Base-by-base conservation (phyloP, 2,329 filamentous ascomycete genomes). In the Fusarium tjaetaba region DNA sequence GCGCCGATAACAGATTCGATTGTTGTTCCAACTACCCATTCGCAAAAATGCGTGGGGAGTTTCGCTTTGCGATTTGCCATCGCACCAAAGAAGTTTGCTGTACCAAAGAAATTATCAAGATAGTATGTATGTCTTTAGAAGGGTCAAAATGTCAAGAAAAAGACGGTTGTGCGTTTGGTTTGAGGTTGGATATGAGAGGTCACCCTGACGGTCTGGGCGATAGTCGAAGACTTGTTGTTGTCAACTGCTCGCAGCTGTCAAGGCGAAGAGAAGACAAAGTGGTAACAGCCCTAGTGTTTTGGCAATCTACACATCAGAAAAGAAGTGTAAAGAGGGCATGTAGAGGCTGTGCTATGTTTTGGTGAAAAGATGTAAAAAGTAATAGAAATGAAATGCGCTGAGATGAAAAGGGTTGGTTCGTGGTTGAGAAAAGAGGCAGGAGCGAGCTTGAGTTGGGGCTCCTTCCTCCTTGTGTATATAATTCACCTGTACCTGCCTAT, bases 361-460 rank as follows among this genome's bases (percentile, higher is more conserved):
- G 43, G 36, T 22, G 59, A 8, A 4, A 28, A 30, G 34, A 36
- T 38, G 36, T 18, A 52, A 55, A 55, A 32, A 11, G 24, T 15
- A n/a, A 45, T 20, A 52, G 49, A 36, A 28, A n/a, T 36, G 30
- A 16, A 38, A 0, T 22, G 38, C 11, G 39, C 30, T 38, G 49
- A 46, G 52, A 58, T 45, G 26, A 34, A 36, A 39, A 38, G 22
- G 15, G 13, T 48, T 46, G 13, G 59, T 45, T 63, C 10, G 15
- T 43, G 24, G 30, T 51, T 36, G 32, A 38, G 91, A 48, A 98
- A 98, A 89, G 96, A 98, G 98, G 55, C 36, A 66, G 32, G 62
- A 65, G 58, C 42, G 42, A 43, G 22, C 10, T 43, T 43, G 38
- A 45, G 30, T 22, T 16, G 36, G 30, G 20, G 30, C 42, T 43